Base-by-base conservation (phyloP, 2,329 filamentous ascomycete genomes). In the Phyllosticta capitalensis region DNA sequence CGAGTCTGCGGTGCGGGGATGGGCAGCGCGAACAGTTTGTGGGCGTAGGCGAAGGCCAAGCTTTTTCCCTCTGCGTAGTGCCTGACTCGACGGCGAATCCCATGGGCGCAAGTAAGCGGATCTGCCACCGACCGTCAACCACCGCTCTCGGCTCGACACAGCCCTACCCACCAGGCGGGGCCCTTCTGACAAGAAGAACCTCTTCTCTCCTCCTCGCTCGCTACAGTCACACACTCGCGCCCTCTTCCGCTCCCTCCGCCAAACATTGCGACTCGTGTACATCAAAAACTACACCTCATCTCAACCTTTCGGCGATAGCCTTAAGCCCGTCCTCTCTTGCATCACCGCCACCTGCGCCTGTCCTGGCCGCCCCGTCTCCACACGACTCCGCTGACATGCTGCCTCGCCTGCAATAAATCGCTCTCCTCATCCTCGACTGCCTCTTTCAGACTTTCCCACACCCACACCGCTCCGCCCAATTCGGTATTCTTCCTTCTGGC, bases 301-400 rank as follows among this genome's bases (percentile, higher is more conserved):
- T 30, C 50, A 49, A 50, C 50, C 51, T 22, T 51, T 58, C 56
- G 56, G 56, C 48, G 51, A 21, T 58, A 54, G 30, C 56, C 56
- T 54, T 58, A 58, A 58, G 51, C 52, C 56, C 56, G 56, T n/a
- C 56, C 56, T 51, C 56, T 51, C 56, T 52, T 54, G 56, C 56
- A 58, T 58, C 56, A 58, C 56, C 56, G 56, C 56, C 56, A 58
- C 56, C 51, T 33, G 54, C 51, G 56, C 56, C 56, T 38, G 30
- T 38, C 56, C 49, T 54, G 56, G 56, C 56, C 21, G 56, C 56
- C 48, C 56, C 51, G 56, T 58, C 51, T 58, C 56, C 56, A 58
- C 56, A 58, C 30, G 30, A 38, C 30, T 38, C 56, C 56, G 52
- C 51, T 58, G 56, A 58, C 54, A 58, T 58, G 56, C 56, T 14